Evolutionary conservation across 2,329 filamentous ascomycete genomes (phyloP), one percentile per base, ranked within the genome.

Genomic region (Ascocoryne sarcoides): DNA sequence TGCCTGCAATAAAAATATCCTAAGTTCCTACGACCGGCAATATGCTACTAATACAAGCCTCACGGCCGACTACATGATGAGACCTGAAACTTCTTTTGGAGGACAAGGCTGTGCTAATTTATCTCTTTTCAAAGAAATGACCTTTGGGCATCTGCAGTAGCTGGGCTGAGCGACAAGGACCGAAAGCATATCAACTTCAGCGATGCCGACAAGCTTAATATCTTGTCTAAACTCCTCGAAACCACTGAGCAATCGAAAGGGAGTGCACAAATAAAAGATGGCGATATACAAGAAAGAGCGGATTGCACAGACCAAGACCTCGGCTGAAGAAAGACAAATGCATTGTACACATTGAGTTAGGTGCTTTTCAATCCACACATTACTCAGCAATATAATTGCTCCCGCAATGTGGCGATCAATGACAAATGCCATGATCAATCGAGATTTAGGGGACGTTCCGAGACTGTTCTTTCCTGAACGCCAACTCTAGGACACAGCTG

Each of bases 171-270:
- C 20, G 32, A 46, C 19, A 40, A 43, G 37, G 39, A 46, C 19
- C 39, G 36, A 37, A 36, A 34, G 12, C 39, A 40, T 16, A 46
- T 46, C 16, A 35, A 44, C 33, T 44, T 44, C 20, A 44, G 37
- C 34, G 32, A 30, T 18, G 29, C 44, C 10, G 34, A 42, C 21
- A 44, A 44, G 26, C 44, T 44, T 16, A 39, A 44, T 12, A 44
- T 41, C 37, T 39, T 47, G 17, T 39, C 34, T 18, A 35, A 45
- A 5, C 32, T 45, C 10, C 43, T 17, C 17, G 17, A 26, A 32
- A 18, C 43, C 26, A 45, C 43, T 32, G 19, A 30, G 23, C 3
- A 35, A 10, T 39, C 34, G 19, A 35, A 20, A 17, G 35, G 23
- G 28, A 43, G 32, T 45, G 40, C 31, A 39, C 39, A 17, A 32